Conservation (phyloP, 139 green algal species). For the Asterochloris sp. region DNA sequence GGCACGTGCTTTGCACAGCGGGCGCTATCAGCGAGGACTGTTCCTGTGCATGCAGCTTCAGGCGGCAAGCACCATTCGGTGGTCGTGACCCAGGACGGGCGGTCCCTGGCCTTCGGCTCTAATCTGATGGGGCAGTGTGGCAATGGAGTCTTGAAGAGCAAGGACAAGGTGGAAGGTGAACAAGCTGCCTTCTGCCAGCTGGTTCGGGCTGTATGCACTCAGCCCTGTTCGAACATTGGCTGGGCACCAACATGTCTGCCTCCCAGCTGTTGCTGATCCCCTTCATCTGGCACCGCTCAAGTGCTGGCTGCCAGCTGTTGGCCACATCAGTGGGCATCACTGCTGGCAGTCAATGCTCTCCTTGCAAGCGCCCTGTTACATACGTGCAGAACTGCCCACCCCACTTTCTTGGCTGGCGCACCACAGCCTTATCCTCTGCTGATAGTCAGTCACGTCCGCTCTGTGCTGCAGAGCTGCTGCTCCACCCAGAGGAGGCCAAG, state of each 20-base stretch:
- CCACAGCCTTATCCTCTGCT: neutral
- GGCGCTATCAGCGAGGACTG: too few species aligned
- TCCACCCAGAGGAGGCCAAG: slow-evolving; percentile 35
- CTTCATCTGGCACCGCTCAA: too few species aligned
- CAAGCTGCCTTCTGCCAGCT: neutral
- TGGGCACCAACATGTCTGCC: too few species aligned
- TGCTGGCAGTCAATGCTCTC: too few species aligned
- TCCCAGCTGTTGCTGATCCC: too few species aligned
- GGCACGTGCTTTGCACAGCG: too few species aligned
- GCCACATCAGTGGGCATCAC: too few species aligned
- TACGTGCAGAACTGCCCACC: too few species aligned
- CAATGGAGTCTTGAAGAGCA: slow-evolving; percentile 61
- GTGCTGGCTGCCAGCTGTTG: too few species aligned
- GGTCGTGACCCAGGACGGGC: slow-evolving; percentile 52
- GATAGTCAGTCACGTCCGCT: neutral
- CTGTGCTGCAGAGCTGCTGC: slow-evolving; percentile 46
- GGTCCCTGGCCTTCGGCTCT: slow-evolving; percentile 67
- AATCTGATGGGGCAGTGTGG: slow-evolving; percentile 84
- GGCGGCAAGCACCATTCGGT: slow-evolving; percentile 73
- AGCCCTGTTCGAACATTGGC: neutral
- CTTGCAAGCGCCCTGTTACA: too few species aligned
- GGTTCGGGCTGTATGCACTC: neutral
- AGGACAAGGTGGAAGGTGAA: slow-evolving; percentile 50
- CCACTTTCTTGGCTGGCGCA: neutral
- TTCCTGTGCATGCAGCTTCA: slow-evolving; percentile 29